A percentile compares a stretch with the other conserved stretches of the same genome.
These are phyloP conservation scores for Acanthamoeba rhysodes DNA, from an alignment of 208 protist species.

Conservation along the genomic window DNA sequence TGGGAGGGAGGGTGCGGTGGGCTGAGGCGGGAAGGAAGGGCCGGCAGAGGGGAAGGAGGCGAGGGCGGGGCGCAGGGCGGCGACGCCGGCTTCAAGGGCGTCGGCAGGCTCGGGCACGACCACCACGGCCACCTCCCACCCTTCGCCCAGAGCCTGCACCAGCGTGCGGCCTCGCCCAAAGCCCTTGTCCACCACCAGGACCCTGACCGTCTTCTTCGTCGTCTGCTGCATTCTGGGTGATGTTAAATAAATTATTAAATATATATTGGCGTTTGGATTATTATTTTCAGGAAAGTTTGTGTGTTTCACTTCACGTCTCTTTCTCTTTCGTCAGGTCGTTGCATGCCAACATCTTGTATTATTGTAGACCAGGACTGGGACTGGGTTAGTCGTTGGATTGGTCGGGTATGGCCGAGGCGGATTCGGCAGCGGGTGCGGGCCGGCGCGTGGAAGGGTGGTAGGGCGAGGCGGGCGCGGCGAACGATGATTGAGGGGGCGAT, in stretches of 20 bases:
- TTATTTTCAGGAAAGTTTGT: too few species aligned
- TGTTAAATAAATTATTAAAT: too few species aligned
- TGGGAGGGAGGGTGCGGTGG: background rate
- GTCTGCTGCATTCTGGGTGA: background rate
- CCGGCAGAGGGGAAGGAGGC: background rate
- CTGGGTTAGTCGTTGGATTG: too few species aligned
- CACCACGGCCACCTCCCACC: background rate
- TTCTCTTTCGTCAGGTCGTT: too few species aligned
- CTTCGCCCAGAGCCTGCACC: background rate
- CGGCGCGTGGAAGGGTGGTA: too few species aligned
- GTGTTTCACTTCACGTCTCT: too few species aligned
- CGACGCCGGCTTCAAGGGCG: background rate
- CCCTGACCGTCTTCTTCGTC: background rate
- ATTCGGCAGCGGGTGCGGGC: too few species aligned
- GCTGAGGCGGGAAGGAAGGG: background rate
- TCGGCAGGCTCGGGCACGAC: conserved; percentile 17
- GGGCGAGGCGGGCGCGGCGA: background rate
- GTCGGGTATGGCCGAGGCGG: too few species aligned
- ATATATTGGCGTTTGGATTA: too few species aligned
- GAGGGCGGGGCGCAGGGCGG: background rate
- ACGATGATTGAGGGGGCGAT: background rate
- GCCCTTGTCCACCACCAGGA: conserved; percentile 16
- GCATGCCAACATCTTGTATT: too few species aligned
- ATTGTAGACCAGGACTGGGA: too few species aligned
- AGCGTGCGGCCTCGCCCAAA: background rate